These are phyloP conservation scores for Phytophthora litchii DNA, from an alignment of 352 stramenopile genomes.

Conservation along the genomic window DNA sequence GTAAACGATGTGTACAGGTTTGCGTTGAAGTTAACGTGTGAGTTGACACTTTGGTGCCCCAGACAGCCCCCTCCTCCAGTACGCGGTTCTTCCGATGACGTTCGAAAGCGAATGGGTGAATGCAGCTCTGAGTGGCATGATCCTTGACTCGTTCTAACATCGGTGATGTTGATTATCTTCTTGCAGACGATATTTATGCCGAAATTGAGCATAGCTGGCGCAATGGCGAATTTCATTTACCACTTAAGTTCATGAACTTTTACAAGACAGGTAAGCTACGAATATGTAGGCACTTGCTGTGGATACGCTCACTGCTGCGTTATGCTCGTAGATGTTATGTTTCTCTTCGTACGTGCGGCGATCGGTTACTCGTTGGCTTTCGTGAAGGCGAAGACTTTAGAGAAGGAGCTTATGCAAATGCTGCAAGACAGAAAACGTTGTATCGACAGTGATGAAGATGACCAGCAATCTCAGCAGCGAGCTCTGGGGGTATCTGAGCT, in stretches of 20 bases:
- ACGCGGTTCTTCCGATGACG: slow-evolving; percentile 40
- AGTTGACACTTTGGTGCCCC: neutral
- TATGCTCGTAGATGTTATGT: slow-evolving; percentile 61
- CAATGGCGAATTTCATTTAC: slow-evolving; percentile 56
- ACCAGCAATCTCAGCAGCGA: slow-evolving; percentile 31
- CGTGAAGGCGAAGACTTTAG: slow-evolving; percentile 56
- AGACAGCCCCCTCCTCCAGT: slow-evolving; percentile 16
- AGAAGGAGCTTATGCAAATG: slow-evolving; percentile 45
- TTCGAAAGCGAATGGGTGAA: slow-evolving; percentile 55
- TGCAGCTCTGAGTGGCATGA: neutral
- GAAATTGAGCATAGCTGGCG: slow-evolving; percentile 67
- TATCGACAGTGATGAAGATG: slow-evolving; percentile 25
- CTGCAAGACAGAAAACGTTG: slow-evolving; percentile 35
- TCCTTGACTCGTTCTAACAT: neutral
- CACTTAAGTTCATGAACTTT: slow-evolving; percentile 74
- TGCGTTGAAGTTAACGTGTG: neutral
- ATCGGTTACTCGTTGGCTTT: slow-evolving; percentile 73
- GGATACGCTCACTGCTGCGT: neutral
- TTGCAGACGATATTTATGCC: slow-evolving; percentile 63
- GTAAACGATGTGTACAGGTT: slow-evolving; percentile 2
- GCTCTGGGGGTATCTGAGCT: slow-evolving; percentile 21
- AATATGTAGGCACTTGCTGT: neutral
- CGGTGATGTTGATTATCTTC: neutral
- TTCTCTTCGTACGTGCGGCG: slow-evolving; percentile 67
- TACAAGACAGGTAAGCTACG: slow-evolving; percentile 48